Evolutionary conservation across 805 yeast genomes (phyloP).

Genomic region (Suhomyces faveliae): DNA sequence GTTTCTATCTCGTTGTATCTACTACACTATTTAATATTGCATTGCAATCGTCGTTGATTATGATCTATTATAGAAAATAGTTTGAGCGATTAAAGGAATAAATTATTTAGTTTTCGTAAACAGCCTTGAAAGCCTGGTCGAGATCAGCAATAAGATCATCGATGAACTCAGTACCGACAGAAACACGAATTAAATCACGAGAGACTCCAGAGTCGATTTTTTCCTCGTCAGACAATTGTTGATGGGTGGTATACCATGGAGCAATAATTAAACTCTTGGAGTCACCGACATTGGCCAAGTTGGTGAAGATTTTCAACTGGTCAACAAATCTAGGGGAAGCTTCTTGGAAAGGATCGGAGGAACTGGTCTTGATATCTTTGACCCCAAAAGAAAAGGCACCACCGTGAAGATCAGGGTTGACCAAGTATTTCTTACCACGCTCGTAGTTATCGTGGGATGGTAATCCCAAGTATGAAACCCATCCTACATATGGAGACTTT

Average conservation of each 20-base stretch:
- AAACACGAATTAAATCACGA: slow-evolving; percentile 79
- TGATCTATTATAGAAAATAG: neutral
- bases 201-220: slow-evolving; percentile 83
- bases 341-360: slow-evolving; percentile 58
- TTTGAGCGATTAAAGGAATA: neutral
- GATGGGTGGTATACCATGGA: slow-evolving; percentile 95
- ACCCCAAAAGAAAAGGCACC: slow-evolving; percentile 90
- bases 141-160: slow-evolving; percentile 75
- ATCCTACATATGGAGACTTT: slow-evolving; percentile 66
- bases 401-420: slow-evolving; percentile 59
- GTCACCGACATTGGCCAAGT: slow-evolving; percentile 96
- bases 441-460: slow-evolving; percentile 75
- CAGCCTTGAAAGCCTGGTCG: slow-evolving; percentile 75
- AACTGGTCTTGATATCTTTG: slow-evolving; percentile 49
- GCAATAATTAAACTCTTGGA: slow-evolving; percentile 93
- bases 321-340: slow-evolving; percentile 86
- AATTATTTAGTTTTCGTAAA: slow-evolving; percentile 32
- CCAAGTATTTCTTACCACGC: slow-evolving; percentile 77
- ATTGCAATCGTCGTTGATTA: neutral
- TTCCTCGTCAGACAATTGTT: slow-evolving; percentile 82
- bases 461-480: slow-evolving; percentile 94
- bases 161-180: slow-evolving; percentile 84
- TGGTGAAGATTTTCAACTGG: slow-evolving; percentile 77
- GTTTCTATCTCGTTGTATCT: neutral
- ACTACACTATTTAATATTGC: neutral